Base-by-base conservation (phyloP, 2,329 filamentous ascomycete species). In the Colletotrichum kahawae region DNA sequence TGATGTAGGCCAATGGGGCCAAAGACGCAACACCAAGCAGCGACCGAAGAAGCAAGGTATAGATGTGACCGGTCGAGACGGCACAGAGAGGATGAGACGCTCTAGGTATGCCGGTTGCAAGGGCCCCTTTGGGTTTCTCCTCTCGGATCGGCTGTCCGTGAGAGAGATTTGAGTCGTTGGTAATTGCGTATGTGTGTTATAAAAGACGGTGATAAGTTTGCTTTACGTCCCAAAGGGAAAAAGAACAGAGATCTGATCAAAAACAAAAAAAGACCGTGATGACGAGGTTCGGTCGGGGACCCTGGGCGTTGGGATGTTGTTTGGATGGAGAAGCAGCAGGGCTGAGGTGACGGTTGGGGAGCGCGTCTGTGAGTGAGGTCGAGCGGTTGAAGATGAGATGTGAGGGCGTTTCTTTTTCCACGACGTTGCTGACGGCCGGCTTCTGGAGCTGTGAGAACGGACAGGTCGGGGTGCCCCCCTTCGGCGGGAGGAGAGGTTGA, bases 311-410 rank as follows among this genome's bases (percentile, higher is more conserved):
- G 60, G 67, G 65, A 34, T 51, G 70, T 62, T 70, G 68, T 67
- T 75, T 67, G 72, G 72, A 67, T 67, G 72, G 68, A 75, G 72
- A 67, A 57, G 38, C 36, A 74, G 62, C 72, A 72, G 72, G 72
- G 72, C 72, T 72, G 68, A 75, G 56, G 56, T 72, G 72, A 72
- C 72, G 69, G 72, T 62, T 67, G 56, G 33, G 56, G 72, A 63
- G 63, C 54, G 51, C 68, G 72, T 67, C 72, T 75, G 72, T 75
- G 72, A 75, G 68, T 31, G 56, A 75, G 72, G 69, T 63, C 68
- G 67, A 75, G 72, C 72, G 72, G 68, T 72, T 71, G 72, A 71
- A 74, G 71, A 75, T 72, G 72, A 75, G 72, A 75, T 75, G 69
- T 72, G 72, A 75, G 72, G 43, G 69, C 63, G 63, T 75, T 75